A percentile compares a stretch with the other conserved stretches of the same genome.
These are phyloP conservation scores for Aspergillus sclerotioniger DNA, from an alignment of 495 filamentous ascomycete genomes.

Conservation along the genomic window DNA sequence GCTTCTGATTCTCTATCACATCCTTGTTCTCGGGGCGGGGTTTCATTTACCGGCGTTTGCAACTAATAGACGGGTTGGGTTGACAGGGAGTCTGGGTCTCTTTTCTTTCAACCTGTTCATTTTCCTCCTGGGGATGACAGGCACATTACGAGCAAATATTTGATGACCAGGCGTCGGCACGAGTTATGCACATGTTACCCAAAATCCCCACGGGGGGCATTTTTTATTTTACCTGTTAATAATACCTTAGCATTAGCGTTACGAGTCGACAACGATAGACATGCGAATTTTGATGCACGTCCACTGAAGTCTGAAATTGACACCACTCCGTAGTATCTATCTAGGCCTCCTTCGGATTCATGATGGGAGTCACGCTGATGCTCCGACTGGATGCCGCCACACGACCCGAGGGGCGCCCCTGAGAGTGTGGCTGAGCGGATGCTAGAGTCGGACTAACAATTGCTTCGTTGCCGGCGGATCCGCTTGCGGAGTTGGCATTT, in stretches of 20 bases:
- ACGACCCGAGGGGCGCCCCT: too few species aligned
- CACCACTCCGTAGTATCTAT: too few species aligned
- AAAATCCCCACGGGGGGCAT: not conserved
- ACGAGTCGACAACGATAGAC: constrained; percentile 1
- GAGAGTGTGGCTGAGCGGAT: not conserved
- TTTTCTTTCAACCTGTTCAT: constrained; percentile 8
- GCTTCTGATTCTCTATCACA: not conserved
- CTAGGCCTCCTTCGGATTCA: too few species aligned
- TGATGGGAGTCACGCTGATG: too few species aligned
- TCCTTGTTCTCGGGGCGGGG: not conserved
- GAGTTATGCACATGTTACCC: constrained; percentile 10
- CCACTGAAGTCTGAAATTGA: not conserved
- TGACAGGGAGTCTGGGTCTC: not conserved
- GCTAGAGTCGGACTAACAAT: not conserved
- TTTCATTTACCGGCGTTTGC: constrained; percentile 13
- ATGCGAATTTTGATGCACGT: not conserved
- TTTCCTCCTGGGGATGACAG: constrained; percentile 3
- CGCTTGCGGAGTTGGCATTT: not conserved
- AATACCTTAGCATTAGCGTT: constrained; percentile 1
- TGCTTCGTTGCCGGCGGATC: not conserved
- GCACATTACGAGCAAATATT: constrained; percentile 2
- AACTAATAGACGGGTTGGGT: constrained; percentile 15
- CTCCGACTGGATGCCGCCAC: too few species aligned
- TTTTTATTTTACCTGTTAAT: not conserved
- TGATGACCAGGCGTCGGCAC: constrained; percentile 3